These are phyloP conservation scores for Venturia effusa DNA, from an alignment of 2,329 filamentous ascomycete genomes.

Conservation along the genomic window DNA sequence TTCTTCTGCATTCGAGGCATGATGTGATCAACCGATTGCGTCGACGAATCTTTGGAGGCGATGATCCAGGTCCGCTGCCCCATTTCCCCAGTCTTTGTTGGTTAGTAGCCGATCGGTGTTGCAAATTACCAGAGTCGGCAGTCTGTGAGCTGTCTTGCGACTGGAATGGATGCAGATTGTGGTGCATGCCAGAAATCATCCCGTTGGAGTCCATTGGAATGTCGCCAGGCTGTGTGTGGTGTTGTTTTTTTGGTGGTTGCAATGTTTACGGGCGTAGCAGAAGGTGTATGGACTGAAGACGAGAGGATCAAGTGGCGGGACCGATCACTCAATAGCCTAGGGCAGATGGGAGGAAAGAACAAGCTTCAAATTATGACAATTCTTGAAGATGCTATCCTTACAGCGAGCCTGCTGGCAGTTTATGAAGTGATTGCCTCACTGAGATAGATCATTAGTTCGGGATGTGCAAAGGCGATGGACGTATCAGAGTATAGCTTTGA, in stretches of 20 bases:
- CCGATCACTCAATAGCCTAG: neutral
- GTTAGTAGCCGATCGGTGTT: neutral
- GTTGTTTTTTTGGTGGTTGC: neutral
- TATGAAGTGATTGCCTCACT: neutral
- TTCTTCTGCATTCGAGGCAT: slow-evolving; percentile 59
- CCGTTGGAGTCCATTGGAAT: neutral
- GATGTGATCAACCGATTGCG: slow-evolving; percentile 58
- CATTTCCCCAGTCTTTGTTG: slow-evolving; percentile 6
- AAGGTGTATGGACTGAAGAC: neutral
- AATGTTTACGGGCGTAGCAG: neutral
- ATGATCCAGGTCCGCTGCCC: slow-evolving; percentile 1
- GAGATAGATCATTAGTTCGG: neutral
- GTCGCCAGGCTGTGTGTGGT: neutral
- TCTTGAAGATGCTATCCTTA: neutral
- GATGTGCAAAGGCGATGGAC: neutral
- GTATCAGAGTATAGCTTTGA: neutral
- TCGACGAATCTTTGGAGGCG: slow-evolving; percentile 34
- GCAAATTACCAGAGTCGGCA: neutral
- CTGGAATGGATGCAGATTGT: neutral
- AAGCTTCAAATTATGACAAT: neutral
- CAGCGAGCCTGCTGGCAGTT: neutral
- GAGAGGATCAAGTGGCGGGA: neutral
- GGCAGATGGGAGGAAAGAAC: neutral
- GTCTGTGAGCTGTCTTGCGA: neutral
- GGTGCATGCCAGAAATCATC: neutral